Evolutionary conservation across 129 eudicot genomes (phyloP).

Genomic region (Flaveria brownii): DNA sequence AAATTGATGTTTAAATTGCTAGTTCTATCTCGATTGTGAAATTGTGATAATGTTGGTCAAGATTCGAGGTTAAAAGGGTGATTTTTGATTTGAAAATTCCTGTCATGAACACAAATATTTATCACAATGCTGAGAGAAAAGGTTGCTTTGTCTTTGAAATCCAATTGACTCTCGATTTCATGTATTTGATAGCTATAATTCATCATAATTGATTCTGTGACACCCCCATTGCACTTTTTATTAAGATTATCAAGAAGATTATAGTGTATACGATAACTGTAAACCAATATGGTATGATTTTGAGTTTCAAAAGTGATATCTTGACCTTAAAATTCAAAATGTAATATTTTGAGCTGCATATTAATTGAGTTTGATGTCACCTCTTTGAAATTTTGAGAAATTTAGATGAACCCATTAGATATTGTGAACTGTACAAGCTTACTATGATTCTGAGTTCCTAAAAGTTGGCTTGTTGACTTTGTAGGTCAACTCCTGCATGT

Average conservation of each 20-base stretch:
- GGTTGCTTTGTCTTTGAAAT: conserved; percentile 17
- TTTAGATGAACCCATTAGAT: not conserved
- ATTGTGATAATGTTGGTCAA: not conserved
- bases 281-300: conserved; percentile 3
- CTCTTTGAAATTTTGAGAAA: not conserved
- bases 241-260: not conserved
- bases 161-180: not conserved
- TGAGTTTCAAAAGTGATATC: not conserved
- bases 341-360: conserved; percentile 16
- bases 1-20: not conserved
- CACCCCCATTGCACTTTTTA: not conserved
- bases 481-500: not conserved
- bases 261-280: not conserved
- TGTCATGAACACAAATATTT: not conserved
- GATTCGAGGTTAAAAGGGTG: not conserved
- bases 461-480: not conserved
- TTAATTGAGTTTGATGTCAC: not conserved
- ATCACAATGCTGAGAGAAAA: not conserved
- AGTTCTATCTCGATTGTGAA: not conserved
- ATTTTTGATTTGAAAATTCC: not conserved
- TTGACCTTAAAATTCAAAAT: not conserved
- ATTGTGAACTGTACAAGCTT: not conserved
- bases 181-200: not conserved
- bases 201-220: not conserved
- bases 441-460: not conserved